phyloP scores from a whole-genome alignment of 176 grass and related monocot species.

The Typha latifolia region DNA sequence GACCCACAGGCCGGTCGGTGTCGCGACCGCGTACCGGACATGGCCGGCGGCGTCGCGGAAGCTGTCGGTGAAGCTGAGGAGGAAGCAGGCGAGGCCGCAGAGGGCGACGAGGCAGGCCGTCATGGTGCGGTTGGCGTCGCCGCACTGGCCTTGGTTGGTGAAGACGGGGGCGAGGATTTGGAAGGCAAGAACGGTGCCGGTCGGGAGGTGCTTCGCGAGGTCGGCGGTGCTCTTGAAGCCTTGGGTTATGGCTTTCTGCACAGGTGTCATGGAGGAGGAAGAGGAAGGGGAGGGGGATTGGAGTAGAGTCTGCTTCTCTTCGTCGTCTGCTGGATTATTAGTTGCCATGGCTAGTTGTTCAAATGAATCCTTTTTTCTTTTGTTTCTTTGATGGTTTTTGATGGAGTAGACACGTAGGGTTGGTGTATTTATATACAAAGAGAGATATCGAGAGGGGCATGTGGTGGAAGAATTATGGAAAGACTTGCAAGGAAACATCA shows the following conservation, averaged over 20 bases:
- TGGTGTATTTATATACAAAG: neutral
- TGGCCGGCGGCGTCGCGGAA: slow-evolving; percentile 40
- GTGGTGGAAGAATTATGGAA: neutral
- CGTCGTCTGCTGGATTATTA: neutral
- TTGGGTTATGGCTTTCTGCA: neutral
- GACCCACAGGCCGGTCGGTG: slow-evolving; percentile 26
- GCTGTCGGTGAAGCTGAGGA: slow-evolving; percentile 84
- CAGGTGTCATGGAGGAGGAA: neutral
- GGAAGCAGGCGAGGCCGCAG: slow-evolving; percentile 36
- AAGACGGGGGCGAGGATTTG: slow-evolving; percentile 63
- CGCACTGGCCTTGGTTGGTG: slow-evolving; percentile 49
- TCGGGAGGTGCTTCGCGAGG: slow-evolving; percentile 82
- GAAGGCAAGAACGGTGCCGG: slow-evolving; percentile 70
- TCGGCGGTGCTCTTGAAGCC: slow-evolving; percentile 47
- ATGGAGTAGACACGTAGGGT: neutral
- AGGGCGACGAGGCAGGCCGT: slow-evolving; percentile 41
- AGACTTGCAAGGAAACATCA: neutral
- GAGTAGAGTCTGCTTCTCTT: neutral
- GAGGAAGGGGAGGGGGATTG: neutral
- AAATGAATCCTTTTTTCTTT: neutral
- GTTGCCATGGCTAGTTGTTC: neutral
- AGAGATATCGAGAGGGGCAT: neutral
- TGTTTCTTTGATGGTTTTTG: neutral
- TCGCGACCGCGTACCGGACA: slow-evolving; percentile 44
- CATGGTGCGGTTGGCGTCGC: slow-evolving; percentile 29